phyloP scores from a whole-genome alignment of 2,329 filamentous ascomycete genomes.

The Fusarium verrucosum region DNA sequence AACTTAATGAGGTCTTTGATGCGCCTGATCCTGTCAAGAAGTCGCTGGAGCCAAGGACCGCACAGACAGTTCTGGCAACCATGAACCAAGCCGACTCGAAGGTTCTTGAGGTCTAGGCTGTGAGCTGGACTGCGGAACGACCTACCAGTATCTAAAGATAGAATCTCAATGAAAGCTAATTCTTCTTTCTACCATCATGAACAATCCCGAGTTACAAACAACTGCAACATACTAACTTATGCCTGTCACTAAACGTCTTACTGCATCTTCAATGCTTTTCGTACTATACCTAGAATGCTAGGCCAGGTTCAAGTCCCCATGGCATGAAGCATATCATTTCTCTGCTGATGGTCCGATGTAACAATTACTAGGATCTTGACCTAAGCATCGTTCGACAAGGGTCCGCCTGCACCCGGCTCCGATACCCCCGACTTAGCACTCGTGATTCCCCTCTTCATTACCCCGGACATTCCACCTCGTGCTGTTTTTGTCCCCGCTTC shows the following conservation, averaged over 20 bases:
- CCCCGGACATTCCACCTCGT: not conserved
- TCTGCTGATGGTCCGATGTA: constrained; percentile 1
- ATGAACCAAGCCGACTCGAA: constrained; percentile 19
- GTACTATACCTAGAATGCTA: not conserved
- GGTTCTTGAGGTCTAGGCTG: not conserved
- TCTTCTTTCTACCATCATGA: too few species aligned
- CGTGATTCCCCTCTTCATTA: not conserved
- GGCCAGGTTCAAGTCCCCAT: too few species aligned
- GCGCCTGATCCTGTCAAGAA: constrained; percentile 32
- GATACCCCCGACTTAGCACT: not conserved
- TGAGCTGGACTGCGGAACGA: not conserved
- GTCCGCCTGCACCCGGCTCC: not conserved
- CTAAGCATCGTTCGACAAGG: not conserved
- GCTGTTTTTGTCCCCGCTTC: constrained; percentile 1
- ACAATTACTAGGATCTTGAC: not conserved
- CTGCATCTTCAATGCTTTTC: not conserved
- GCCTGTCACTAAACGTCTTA: too few species aligned
- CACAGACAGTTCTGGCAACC: constrained; percentile 24
- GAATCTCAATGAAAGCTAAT: not conserved
- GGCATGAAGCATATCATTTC: not conserved
- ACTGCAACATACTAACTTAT: too few species aligned
- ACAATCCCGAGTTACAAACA: not conserved
- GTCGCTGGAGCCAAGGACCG: constrained; percentile 28
- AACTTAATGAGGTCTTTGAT: constrained; percentile 48
- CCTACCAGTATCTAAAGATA: accelerated